These are phyloP conservation scores for Diaporthe aspalathi DNA, from an alignment of 2,329 filamentous ascomycete genomes.

Conservation along the genomic window DNA sequence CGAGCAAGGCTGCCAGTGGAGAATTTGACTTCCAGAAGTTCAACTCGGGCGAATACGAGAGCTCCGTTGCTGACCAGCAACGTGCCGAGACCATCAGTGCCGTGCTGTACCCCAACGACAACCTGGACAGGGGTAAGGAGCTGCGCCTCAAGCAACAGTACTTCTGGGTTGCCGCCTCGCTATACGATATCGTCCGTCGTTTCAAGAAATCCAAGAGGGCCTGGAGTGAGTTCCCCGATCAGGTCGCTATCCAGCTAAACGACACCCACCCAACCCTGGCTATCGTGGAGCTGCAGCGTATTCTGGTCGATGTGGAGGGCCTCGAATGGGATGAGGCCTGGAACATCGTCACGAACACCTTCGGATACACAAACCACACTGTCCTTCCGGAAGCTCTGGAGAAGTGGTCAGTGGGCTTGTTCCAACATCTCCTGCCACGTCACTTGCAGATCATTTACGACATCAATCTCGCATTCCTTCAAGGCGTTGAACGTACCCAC, in stretches of 20 bases:
- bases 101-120: constrained; percentile 97
- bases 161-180: constrained; percentile 98
- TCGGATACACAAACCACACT: constrained; percentile 98
- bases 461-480: constrained; percentile 94
- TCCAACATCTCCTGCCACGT: constrained; percentile 92
- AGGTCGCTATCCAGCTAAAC: constrained; percentile 97
- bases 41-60: constrained; percentile 93
- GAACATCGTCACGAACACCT: constrained; percentile 80
- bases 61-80: constrained; percentile 97
- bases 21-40: constrained; percentile 99
- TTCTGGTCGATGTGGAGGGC: constrained; percentile 88
- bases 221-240: constrained; percentile 93
- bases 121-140: constrained; percentile 95
- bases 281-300: constrained; percentile 94
- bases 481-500: constrained; percentile 89
- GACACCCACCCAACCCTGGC: constrained; percentile 97
- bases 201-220: constrained; percentile 97
- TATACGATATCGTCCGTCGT: constrained; percentile 94
- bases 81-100: constrained; percentile 98
- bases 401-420: constrained; percentile 95
- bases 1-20: constrained; percentile 94
- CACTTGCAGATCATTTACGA: constrained; percentile 99
- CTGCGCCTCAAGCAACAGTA: constrained; percentile 98
- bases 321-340: constrained; percentile 95
- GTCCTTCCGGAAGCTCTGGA: constrained; percentile 96